Evolutionary conservation across 139 green algal species (phyloP), one percentile per base, ranked within the genome.

Genomic region (Haematococcus lacustris): DNA sequence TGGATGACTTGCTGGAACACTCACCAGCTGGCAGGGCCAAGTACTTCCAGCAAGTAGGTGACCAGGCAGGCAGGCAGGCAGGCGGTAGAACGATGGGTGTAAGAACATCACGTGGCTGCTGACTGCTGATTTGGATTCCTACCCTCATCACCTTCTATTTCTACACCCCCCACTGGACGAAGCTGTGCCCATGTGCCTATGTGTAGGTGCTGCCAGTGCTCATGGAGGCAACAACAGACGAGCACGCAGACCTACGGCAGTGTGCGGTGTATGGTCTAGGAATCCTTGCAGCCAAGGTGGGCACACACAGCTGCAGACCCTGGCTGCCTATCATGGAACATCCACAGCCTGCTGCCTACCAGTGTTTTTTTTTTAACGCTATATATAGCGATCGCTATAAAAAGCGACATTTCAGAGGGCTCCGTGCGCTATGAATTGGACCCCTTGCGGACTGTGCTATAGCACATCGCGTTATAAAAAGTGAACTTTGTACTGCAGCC

Each of bases 261-360:
- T 96, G 90, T 68, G 82, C 83, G 1, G 91, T 96, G 51, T 98
- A 97, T 78, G 94, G 94, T 21, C 76, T 98, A 68, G 94, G 94
- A 62, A 74, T 92, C 3, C 81, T 90, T 5, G 94, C 91, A 5
- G 51, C 90, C 28, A 80, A 80, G 38, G 70, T 76, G 34, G 71
- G 78, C 21, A 64, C 37, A 35, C 5, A 35, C n/a, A n/a, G n/a
- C n/a, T n/a, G n/a, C n/a, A n/a, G n/a, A n/a, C n/a, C n/a, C n/a
- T n/a, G n/a, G n/a, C n/a, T n/a, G n/a, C n/a, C n/a, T n/a, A n/a
- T n/a, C n/a, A n/a, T n/a, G n/a, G n/a, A n/a, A n/a, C n/a, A n/a
- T n/a, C n/a, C n/a, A n/a, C n/a, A n/a, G n/a, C n/a, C n/a, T n/a
- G n/a, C n/a, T n/a, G n/a, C n/a, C n/a, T n/a, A n/a, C n/a, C n/a